Evolutionary conservation across 805 yeast species (phyloP), one percentile per base, ranked within the genome.

Genomic region (Wickerhamia fluorescens): DNA sequence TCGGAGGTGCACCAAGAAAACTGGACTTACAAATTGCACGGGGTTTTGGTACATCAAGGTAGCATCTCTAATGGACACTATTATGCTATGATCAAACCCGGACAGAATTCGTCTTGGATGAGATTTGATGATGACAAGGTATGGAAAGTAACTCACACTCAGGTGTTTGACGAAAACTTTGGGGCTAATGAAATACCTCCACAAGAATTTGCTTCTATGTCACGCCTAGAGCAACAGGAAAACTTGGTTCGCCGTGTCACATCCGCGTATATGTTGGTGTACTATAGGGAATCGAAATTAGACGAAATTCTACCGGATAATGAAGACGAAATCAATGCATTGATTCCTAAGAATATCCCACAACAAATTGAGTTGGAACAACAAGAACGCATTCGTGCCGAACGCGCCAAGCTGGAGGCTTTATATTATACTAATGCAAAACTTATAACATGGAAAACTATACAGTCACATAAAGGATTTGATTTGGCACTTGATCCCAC

Each of bases 211-310:
- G 59, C 68, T 23, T 60, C 58, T 29, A 55, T 81, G 58, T 56
- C 79, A 0, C 66, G 80, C 43, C 58, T 58, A 10, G 79, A 80
- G 38, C 79, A 74, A 31, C 76, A 75, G 36, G 78, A 70, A 27
- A 78, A 79, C 36, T 36, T 60, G 25, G 59, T 82, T 16, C 73
- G 84, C 40, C 75, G 95, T 26, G 92, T 86, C 21, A 88, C 97
- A 0, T 84, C 92, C 23, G 98, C 98, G 2, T 92, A 92, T 49
- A 92, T 92, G 98, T 71, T 92, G 56, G 97, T 92, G 3, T 92
- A 92, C 50, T 71, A 88, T 38, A 70, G 94, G 31, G 75, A 83
- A 47, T 58, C 71, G 2, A 71, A 71, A 22, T 53, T 75, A 21
- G 66, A 62, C 2, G 68, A 66, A 8, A 65, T 89, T 10, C 63